Evolutionary conservation across 2,329 filamentous ascomycete genomes (phyloP), one percentile per base, ranked within the genome.

Genomic region (Gyromitra esculenta): DNA sequence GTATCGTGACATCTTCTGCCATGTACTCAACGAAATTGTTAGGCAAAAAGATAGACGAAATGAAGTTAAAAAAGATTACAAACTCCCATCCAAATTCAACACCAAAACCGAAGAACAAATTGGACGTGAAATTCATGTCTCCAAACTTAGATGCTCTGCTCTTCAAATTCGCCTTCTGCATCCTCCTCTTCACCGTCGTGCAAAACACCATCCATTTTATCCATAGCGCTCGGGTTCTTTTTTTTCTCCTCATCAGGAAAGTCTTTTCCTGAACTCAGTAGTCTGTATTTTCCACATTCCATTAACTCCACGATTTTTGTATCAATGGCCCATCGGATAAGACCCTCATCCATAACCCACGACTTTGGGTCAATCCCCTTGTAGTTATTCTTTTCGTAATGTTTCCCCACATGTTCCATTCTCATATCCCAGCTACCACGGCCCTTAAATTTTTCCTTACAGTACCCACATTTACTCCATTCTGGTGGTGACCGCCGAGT

Each of bases 391-490:
- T 74, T 79, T 90, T 91, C 83, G 96, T 95, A 86, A 82, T 97
- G 94, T 75, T 89, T 87, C 0, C 92, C 93, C 1, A 97, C 89
- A 83, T 97, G 94, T 83, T 97, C 94, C 89, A 97, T 93, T 31
- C 92, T 87, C 73, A 90, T 87, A 75, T 96, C 91, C 94, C 94
- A 97, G 9, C 89, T 89, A 5, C 85, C 87, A 0, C 82, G 77
- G 0, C 91, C 92, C 5, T 85, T 82, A 81, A 96, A 97, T 0
- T 82, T 82, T 64, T 87, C 87, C 0, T 78, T 81, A 82, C 94
- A 97, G 77, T 88, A 88, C 0, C 82, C 80, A 1, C 88, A 88
- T 0, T 90, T 87, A 81, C 93, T 91, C 50, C 85, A 83, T 0
- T 82, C 83, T 0, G 94, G 94, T 0, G 91, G 84, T 1, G 85